Evolutionary conservation across 2,329 filamentous ascomycete species (phyloP).

Genomic region (Westerdykella aurantiaca): DNA sequence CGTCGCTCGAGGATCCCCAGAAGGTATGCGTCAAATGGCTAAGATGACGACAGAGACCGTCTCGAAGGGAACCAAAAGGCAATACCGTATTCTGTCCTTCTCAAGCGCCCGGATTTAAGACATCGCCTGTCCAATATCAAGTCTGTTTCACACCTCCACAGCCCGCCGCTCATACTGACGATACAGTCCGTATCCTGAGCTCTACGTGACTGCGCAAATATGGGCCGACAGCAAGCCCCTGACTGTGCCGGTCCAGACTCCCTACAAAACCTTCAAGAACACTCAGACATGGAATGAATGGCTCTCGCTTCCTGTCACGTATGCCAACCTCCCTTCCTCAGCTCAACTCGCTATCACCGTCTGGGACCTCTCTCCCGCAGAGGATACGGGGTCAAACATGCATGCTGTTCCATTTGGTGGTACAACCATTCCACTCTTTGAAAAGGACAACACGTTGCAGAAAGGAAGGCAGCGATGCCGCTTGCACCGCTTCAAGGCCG

Average conservation of each 20-base stretch:
- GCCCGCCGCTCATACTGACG: constrained; percentile 7
- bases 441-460: constrained; percentile 81
- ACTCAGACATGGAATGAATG: constrained; percentile 85
- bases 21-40: background rate
- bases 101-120: constrained; percentile 72
- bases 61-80: constrained; percentile 74
- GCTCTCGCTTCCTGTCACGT: constrained; percentile 79
- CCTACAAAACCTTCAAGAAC: constrained; percentile 83
- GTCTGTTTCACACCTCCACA: constrained; percentile 37
- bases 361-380: constrained; percentile 86
- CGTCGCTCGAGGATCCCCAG: constrained; percentile 20
- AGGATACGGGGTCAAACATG: constrained; percentile 61
- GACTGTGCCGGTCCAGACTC: constrained; percentile 84
- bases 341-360: constrained; percentile 86
- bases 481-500: constrained; percentile 72
- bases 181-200: constrained; percentile 71
- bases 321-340: constrained; percentile 74
- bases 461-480: constrained; percentile 91
- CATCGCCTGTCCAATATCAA: constrained; percentile 82
- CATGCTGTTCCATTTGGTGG: constrained; percentile 90
- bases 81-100: constrained; percentile 68
- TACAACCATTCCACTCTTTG: constrained; percentile 87
- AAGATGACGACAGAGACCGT: constrained; percentile 52
- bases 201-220: constrained; percentile 87
- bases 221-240: constrained; percentile 95